These are phyloP conservation scores for Ophiocordyceps camponoti-saundersi DNA, from an alignment of 2,329 filamentous ascomycete genomes.

Conservation along the genomic window DNA sequence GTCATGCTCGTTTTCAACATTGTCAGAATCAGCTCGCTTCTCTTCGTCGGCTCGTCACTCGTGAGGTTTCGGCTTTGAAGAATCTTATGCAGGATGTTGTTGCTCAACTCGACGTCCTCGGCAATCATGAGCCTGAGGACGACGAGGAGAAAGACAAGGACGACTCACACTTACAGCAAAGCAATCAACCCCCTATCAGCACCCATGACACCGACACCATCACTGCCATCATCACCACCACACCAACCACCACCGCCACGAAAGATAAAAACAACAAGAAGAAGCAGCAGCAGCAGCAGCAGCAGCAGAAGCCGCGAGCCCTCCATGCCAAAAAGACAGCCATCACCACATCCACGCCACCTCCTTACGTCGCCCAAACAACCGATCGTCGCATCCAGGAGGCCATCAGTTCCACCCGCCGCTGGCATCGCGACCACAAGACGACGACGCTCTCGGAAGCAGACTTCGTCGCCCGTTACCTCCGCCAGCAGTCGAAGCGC, in stretches of 20 bases:
- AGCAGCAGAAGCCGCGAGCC: no score
- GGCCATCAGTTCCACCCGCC: conserved; percentile 17
- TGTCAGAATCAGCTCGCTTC: conserved; percentile 7
- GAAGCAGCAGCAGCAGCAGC: neutral
- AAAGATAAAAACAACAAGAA: neutral
- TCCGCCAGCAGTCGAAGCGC: conserved; percentile 18
- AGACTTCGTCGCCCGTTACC: conserved; percentile 14
- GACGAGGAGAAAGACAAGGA: neutral
- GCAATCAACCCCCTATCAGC: neutral
- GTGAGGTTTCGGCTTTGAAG: conserved; percentile 10
- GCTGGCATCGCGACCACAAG: conserved; percentile 22
- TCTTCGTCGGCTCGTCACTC: conserved; percentile 5
- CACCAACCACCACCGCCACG: neutral
- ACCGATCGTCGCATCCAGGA: conserved; percentile 14
- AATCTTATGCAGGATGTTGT: conserved; percentile 7
- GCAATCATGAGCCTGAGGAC: no score
- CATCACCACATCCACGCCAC: no score
- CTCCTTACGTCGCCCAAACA: conserved; percentile 1
- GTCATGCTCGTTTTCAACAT: conserved; percentile 4
- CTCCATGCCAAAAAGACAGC: no score
- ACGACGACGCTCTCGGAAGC: conserved; percentile 13
- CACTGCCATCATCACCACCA: neutral
- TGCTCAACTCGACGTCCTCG: conserved; percentile 7
- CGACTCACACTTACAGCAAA: neutral
- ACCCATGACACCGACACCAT: neutral